Evolutionary conservation across 2,329 filamentous ascomycete genomes (phyloP).

Genomic region (Neofusicoccum laricinum): DNA sequence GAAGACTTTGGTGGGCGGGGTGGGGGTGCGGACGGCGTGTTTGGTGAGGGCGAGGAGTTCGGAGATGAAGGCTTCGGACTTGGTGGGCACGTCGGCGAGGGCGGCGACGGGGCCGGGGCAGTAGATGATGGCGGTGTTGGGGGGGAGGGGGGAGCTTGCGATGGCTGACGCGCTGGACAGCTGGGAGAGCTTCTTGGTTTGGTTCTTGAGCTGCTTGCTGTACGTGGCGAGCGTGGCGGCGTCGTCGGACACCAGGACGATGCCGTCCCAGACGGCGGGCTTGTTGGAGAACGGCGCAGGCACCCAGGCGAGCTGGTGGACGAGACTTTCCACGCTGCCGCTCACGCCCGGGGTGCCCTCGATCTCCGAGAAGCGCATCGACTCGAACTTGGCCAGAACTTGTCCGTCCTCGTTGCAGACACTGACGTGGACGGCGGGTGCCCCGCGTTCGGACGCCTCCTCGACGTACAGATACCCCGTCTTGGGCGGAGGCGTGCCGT

Average conservation of each 20-base stretch:
- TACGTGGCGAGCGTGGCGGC: conserved; percentile 21
- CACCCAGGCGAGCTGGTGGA: conserved; percentile 39
- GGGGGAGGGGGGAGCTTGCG: not conserved
- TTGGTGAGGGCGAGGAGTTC: conserved; percentile 23
- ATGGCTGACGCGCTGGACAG: not conserved
- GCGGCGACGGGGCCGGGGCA: conserved; percentile 18
- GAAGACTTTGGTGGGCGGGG: conserved; percentile 26
- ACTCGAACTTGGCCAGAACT: conserved; percentile 30
- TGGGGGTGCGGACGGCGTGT: conserved; percentile 14
- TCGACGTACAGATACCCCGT: conserved; percentile 35
- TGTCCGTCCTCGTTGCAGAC: conserved; percentile 28
- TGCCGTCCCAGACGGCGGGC: conserved; percentile 24
- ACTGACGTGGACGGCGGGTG: conserved; percentile 30
- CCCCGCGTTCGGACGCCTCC: conserved; percentile 24
- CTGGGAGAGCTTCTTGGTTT: conserved; percentile 5
- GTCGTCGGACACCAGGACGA: conserved; percentile 28
- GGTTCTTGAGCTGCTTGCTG: conserved; percentile 20
- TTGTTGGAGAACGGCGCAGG: conserved; percentile 33
- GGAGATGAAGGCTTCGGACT: conserved; percentile 21
- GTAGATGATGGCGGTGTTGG: conserved; percentile 20
- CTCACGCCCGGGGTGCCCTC: conserved; percentile 28
- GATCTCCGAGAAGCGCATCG: conserved; percentile 41
- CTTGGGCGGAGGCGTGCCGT: conserved; percentile 28
- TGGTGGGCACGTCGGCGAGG: conserved; percentile 18
- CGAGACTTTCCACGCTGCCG: conserved; percentile 30